A percentile compares a stretch with the other conserved stretches of the same genome.
These are phyloP conservation scores for Tripterygium wilfordii DNA, from an alignment of 177 flowering plant genomes.

Conservation along the genomic window DNA sequence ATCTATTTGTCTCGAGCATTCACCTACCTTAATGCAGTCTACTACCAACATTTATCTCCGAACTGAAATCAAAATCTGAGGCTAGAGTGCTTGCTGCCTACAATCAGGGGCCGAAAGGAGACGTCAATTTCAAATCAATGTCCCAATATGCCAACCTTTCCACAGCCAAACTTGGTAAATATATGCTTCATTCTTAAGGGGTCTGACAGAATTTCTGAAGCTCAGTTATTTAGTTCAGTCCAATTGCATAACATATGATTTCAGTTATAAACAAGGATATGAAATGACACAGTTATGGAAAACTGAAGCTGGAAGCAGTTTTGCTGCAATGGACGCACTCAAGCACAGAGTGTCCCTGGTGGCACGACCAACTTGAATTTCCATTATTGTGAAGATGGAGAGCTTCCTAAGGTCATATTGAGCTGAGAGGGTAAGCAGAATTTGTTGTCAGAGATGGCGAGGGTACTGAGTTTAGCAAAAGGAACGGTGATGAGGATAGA, in stretches of 20 bases:
- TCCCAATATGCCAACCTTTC: conserved; percentile 46
- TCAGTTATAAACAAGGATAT: too few species aligned
- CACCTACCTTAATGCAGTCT: not conserved
- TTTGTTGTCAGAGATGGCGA: conserved; percentile 25
- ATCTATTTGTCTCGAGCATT: conserved; percentile 2
- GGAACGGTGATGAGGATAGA: conserved; percentile 37
- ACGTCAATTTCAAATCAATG: conserved; percentile 49
- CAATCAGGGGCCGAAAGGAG: conserved; percentile 69
- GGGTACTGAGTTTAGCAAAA: conserved; percentile 25
- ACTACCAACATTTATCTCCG: not conserved
- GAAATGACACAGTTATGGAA: too few species aligned
- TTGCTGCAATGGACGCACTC: too few species aligned
- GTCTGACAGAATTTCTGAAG: too few species aligned
- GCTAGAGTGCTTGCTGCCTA: conserved; percentile 25
- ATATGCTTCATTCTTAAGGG: too few species aligned
- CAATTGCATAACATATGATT: too few species aligned
- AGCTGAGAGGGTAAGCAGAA: conserved; percentile 40
- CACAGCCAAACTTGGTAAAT: conserved; percentile 41
- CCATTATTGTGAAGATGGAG: conserved; percentile 6
- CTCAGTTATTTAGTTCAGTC: too few species aligned
- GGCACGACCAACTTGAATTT: conserved; percentile 23
- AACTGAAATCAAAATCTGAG: conserved; percentile 11
- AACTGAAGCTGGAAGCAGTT: too few species aligned
- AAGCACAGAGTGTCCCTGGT: too few species aligned
- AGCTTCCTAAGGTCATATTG: conserved; percentile 24